These are phyloP conservation scores for Isoetes engelmannii DNA, from an alignment of 83 land plant species.

Conservation along the genomic window DNA sequence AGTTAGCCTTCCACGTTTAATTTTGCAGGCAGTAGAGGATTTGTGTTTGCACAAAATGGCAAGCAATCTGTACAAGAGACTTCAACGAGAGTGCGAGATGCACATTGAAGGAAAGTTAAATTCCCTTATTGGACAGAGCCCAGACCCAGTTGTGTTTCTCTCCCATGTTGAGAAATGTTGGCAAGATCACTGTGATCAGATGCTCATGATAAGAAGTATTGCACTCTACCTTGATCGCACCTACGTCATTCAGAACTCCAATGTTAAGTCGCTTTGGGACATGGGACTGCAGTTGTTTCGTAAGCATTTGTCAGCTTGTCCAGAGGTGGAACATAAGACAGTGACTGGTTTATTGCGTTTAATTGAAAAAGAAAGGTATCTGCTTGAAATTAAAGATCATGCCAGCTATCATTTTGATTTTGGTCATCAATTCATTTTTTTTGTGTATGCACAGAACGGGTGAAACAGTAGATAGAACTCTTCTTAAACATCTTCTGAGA, in stretches of 20 bases:
- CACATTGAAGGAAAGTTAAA: conserved; percentile 63
- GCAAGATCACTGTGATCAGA: conserved; percentile 97
- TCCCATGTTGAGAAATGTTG: conserved; percentile 91
- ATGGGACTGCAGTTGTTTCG: conserved; percentile 98
- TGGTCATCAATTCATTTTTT: not conserved
- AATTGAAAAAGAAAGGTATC: conserved; percentile 93
- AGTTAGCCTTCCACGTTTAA: not conserved
- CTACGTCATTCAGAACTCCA: conserved; percentile 89
- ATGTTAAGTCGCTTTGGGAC: conserved; percentile 91
- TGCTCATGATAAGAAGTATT: conserved; percentile 95
- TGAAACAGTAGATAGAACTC: conserved; percentile 84
- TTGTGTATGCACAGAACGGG: conserved; percentile 53
- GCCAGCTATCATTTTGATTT: not conserved
- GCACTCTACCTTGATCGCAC: conserved; percentile 94
- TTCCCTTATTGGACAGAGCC: conserved; percentile 84
- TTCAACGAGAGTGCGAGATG: conserved; percentile 86
- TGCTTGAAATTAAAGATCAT: not conserved
- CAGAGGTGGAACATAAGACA: conserved; percentile 94
- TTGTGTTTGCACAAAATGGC: conserved; percentile 98
- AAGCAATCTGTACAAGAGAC: conserved; percentile 71
- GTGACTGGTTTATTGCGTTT: conserved; percentile 84
- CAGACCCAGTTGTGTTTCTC: conserved; percentile 83
- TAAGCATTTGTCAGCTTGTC: conserved; percentile 75
- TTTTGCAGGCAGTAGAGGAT: conserved; percentile 75
- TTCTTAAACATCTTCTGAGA: conserved; percentile 86